Evolutionary conservation across 257 asterid genomes (phyloP).

Genomic region (Nicotiana tomentosiformis): DNA sequence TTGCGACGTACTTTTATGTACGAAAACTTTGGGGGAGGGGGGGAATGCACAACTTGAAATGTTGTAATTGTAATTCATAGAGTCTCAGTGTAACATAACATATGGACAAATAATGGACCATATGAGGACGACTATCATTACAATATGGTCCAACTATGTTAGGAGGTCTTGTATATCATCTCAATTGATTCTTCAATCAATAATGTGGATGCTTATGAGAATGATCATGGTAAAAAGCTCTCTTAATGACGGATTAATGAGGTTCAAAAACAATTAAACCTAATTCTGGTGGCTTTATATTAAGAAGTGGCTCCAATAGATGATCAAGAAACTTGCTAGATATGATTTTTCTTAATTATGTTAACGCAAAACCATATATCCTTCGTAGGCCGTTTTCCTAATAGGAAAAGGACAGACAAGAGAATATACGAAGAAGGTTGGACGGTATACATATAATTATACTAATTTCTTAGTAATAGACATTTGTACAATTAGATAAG

Average conservation of each 20-base stretch:
- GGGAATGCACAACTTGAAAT: too few relatives aligned
- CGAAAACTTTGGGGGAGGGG: too few relatives aligned
- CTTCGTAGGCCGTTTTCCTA: background rate
- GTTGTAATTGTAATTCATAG: too few relatives aligned
- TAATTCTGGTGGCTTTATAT: too few relatives aligned
- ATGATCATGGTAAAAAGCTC: background rate
- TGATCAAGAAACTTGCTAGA: background rate
- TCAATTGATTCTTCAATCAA: background rate
- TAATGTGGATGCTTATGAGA: background rate
- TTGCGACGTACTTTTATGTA: too few relatives aligned
- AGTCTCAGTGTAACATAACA: too few relatives aligned
- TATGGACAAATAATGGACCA: background rate
- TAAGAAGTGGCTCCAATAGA: background rate
- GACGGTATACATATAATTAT: background rate
- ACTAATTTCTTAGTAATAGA: background rate
- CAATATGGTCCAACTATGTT: background rate
- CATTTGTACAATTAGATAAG: constrained; percentile 6
- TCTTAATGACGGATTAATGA: background rate
- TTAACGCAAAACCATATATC: background rate
- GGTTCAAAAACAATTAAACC: background rate
- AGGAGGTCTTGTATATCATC: background rate
- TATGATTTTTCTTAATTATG: background rate
- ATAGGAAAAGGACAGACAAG: background rate
- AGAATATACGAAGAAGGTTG: background rate
- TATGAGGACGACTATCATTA: background rate